These are phyloP conservation scores for Aspergillus olivimuriae DNA, from an alignment of 495 filamentous ascomycete species.

Conservation along the genomic window DNA sequence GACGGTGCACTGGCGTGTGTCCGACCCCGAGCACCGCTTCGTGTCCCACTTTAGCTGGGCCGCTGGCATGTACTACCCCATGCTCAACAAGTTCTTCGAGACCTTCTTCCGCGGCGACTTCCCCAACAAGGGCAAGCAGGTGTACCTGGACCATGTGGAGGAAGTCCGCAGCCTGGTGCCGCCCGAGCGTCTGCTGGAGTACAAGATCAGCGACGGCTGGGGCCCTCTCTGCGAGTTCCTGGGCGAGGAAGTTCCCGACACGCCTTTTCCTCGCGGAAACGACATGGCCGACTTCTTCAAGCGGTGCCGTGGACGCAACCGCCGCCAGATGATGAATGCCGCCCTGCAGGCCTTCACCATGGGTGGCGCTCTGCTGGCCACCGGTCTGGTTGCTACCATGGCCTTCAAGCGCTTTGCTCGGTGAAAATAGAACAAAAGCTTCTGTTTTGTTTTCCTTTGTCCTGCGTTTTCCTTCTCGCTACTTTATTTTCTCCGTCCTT, in stretches of 20 bases:
- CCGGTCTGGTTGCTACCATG: constrained; percentile 34
- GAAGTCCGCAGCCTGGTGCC: constrained; percentile 41
- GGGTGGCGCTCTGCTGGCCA: constrained; percentile 37
- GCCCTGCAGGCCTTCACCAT: constrained; percentile 46
- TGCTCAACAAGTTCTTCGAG: constrained; percentile 54
- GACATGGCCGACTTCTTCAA: constrained; percentile 54
- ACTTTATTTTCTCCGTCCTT: constrained; percentile 3
- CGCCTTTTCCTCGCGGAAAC: constrained; percentile 40
- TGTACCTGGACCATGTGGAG: constrained; percentile 40
- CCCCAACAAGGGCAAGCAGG: constrained; percentile 45
- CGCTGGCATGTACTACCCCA: constrained; percentile 53
- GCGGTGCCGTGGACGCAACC: constrained; percentile 52
- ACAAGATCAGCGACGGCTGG: constrained; percentile 61
- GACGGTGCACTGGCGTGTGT: constrained; percentile 49
- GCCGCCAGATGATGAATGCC: constrained; percentile 56
- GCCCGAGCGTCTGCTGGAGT: constrained; percentile 52
- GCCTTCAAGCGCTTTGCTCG: constrained; percentile 38
- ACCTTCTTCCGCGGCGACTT: constrained; percentile 49
- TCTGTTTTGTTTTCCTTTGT: constrained; percentile 6
- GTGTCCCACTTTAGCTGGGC: constrained; percentile 50
- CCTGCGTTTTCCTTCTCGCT: too few relatives aligned
- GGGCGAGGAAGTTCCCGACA: constrained; percentile 49
- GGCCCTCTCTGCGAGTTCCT: constrained; percentile 62
- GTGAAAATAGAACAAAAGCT: constrained; percentile 14
- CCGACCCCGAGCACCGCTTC: constrained; percentile 47